phyloP scores from a whole-genome alignment of 2,329 filamentous ascomycete species.

The Talaromyces sp. region DNA sequence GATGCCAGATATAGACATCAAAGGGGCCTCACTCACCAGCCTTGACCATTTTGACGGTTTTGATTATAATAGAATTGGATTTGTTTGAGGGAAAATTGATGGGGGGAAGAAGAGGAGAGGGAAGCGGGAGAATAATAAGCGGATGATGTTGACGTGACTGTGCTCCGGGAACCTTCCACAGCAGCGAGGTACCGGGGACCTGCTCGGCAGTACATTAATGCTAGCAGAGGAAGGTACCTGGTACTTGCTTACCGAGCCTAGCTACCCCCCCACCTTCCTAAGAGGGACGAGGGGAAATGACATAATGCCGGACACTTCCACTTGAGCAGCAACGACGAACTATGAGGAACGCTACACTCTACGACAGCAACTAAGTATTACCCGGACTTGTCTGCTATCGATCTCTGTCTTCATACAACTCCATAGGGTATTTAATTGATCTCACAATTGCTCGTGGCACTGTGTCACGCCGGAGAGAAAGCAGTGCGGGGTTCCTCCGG shows the following conservation, averaged over 20 bases:
- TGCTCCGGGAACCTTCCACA: slow-evolving; percentile 2
- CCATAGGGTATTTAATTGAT: background rate
- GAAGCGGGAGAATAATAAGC: slow-evolving; percentile 26
- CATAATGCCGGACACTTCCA: slow-evolving; percentile 17
- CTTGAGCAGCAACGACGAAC: background rate
- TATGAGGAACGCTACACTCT: too few species aligned
- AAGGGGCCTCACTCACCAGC: slow-evolving; percentile 75
- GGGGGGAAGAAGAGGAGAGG: slow-evolving; percentile 17
- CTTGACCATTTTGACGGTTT: slow-evolving; percentile 92
- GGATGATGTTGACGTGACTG: slow-evolving; percentile 32
- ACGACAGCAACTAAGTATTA: too few species aligned
- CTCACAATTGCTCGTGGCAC: slow-evolving; percentile 3
- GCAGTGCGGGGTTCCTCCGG: slow-evolving; percentile 25
- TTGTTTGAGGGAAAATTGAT: slow-evolving; percentile 20
- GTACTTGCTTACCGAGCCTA: slow-evolving; percentile 14
- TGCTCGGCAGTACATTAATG: background rate
- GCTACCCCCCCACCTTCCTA: slow-evolving; percentile 27
- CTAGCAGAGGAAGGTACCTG: background rate
- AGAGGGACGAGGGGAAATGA: slow-evolving; percentile 29
- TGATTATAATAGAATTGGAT: slow-evolving; percentile 31
- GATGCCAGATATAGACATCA: slow-evolving; percentile 16
- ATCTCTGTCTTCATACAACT: background rate
- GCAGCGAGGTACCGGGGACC: background rate
- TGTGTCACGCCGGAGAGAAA: slow-evolving; percentile 1
- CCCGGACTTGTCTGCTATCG: background rate